Evolutionary conservation across 2,329 filamentous ascomycete species (phyloP), one percentile per base, ranked within the genome.

Genomic region (Alternaria sp.): DNA sequence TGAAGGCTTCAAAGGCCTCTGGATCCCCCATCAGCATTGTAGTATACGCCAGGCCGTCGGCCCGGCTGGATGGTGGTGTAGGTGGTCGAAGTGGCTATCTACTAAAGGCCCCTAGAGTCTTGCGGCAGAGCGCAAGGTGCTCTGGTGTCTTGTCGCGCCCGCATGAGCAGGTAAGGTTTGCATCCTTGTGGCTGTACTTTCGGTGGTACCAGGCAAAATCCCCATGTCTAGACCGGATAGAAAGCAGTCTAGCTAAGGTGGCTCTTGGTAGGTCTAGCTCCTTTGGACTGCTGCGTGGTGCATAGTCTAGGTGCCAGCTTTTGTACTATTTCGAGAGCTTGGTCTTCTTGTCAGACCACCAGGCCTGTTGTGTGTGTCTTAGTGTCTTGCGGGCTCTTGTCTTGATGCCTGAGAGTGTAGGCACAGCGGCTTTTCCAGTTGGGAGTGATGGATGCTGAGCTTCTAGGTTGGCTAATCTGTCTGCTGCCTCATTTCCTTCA

Each of bases 161-260:
- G 37, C 49, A 51, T 23, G 49, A 29, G 49, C 49, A 51, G 21
- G 34, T 42, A 37, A 51, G 34, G 29, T 24, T 36, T 23, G 49
- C 49, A 23, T 36, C 42, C 37, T 51, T n/a, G 26, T 51, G 49
- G 13, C 26, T 24, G 37, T 42, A 51, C 17, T 51, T 51, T 11
- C 8, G 34, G n/a, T 51, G 39, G 24, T 51, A 51, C 51, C 40
- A 53, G 45, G 51, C 51, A 53, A 53, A 53, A 41, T 53, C 51
- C 29, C 49, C 49, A 42, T 51, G 37, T 14, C 49, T 23, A 23
- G 49, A 29, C 24, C 49, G 49, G 40, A 53, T 34, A 4, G 31
- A 10, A 13, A 34, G 31, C 31, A 34, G 31, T 34, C 31, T 34
- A 13, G 31, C 31, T 34, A 34, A 11, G 14, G 28, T 28, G 3